Evolutionary conservation across 805 yeast species (phyloP).

Genomic region (Saturnispora halmiae): DNA sequence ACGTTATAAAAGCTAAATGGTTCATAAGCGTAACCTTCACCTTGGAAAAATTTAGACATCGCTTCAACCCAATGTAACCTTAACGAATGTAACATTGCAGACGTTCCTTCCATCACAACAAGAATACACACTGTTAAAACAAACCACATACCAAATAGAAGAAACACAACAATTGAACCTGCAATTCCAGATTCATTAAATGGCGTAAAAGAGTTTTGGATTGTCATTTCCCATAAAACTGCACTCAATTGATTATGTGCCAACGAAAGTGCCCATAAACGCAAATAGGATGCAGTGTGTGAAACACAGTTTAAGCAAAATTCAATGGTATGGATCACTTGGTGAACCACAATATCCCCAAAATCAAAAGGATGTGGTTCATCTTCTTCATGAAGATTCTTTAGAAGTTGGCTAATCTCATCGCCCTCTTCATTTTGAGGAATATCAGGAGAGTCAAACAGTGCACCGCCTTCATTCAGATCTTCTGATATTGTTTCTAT

Average conservation of each 20-base stretch:
- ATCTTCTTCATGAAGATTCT: conserved; percentile 22
- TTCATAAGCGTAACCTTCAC: conserved; percentile 61
- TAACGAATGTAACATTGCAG: conserved; percentile 74
- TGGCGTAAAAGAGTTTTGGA: conserved; percentile 45
- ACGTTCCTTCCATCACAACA: conserved; percentile 75
- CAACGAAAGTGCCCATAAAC: conserved; percentile 71
- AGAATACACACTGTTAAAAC: conserved; percentile 57
- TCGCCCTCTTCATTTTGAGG: conserved; percentile 21
- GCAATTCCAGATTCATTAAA: conserved; percentile 39
- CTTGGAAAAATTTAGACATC: conserved; percentile 72
- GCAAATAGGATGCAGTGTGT: conserved; percentile 69
- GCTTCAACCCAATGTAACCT: conserved; percentile 79
- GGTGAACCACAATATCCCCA: conserved; percentile 69
- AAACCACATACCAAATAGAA: conserved; percentile 69
- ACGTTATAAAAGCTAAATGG: conserved; percentile 33
- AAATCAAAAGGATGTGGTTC: conserved; percentile 38
- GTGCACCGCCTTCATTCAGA: not conserved
- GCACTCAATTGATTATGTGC: conserved; percentile 74
- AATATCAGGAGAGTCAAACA: not conserved
- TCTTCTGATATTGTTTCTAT: conserved; percentile 7
- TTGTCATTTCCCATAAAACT: conserved; percentile 71
- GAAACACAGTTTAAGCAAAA: conserved; percentile 73
- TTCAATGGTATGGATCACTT: conserved; percentile 73
- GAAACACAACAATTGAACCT: conserved; percentile 51
- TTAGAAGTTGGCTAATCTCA: conserved; percentile 16